Percentiles rank a stretch among this genome's conserved stretches.
phyloP scores from a whole-genome alignment of 768 basidiomycete genomes.

The Boletus rex-veris region DNA sequence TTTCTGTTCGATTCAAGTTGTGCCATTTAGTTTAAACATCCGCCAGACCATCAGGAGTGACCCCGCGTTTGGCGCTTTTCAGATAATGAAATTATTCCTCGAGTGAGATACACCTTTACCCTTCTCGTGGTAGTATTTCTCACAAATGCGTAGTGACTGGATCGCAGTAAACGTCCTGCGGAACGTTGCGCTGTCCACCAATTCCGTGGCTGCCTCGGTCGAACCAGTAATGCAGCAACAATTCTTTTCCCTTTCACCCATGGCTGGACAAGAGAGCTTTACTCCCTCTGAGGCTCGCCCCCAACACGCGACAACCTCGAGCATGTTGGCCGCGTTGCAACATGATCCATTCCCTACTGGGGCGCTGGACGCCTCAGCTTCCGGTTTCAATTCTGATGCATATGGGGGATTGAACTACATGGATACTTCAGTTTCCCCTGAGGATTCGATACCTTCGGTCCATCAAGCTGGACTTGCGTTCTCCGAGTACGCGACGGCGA shows the following conservation, averaged over 20 bases:
- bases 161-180: constrained; percentile 86
- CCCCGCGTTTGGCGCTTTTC: constrained; percentile 89
- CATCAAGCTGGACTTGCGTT: constrained; percentile 67
- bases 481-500: constrained; percentile 63
- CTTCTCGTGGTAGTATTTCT: constrained; percentile 14
- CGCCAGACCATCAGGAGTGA: constrained; percentile 84
- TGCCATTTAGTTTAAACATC: background rate
- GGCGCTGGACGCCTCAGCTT: constrained; percentile 60
- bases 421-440: constrained; percentile 63
- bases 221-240: constrained; percentile 91
- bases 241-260: constrained; percentile 83
- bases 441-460: constrained; percentile 57
- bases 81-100: constrained; percentile 86
- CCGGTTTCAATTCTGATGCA: constrained; percentile 62
- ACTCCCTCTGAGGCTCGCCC: constrained; percentile 61
- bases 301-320: constrained; percentile 69
- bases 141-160: constrained; percentile 64
- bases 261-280: constrained; percentile 83
- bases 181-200: constrained; percentile 83
- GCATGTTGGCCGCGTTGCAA: constrained; percentile 86
- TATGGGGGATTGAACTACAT: constrained; percentile 74
- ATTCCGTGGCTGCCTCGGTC: constrained; percentile 88
- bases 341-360: constrained; percentile 66
- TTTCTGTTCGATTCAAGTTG: background rate
- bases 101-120: constrained; percentile 52